Base-by-base conservation (phyloP, 108 stramenopile species). In the Nitzschia inconspicua region DNA sequence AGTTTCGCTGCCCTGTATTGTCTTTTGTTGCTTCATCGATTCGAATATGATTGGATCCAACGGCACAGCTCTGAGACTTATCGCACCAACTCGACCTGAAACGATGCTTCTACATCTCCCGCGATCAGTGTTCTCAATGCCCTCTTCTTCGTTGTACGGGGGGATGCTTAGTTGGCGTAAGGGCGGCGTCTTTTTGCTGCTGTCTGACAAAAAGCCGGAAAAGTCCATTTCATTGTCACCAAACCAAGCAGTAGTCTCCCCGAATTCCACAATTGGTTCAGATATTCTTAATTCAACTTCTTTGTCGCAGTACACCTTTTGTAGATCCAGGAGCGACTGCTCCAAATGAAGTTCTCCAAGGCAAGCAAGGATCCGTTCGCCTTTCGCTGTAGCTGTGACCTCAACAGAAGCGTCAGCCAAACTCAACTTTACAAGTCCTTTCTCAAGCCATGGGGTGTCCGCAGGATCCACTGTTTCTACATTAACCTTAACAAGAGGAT, bases 401-500 rank as follows among this genome's bases (percentile, higher is more conserved):
- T 93, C 88, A 1, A 93, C 84, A 9, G 91, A 79, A 14, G 86
- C 82, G 75, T 93, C 91, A 10, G 91, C 91, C 41, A 86, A 72
- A 42, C 79, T 78, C 8, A 93, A 50, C 42, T 93, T 83, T 41
- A 85, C 53, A 14, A 93, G 65, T 24, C 82, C 91, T 50, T 66
- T 77, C 49, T 93, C 91, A 16, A 93, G 68, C 4, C 64, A 60
- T 6, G 76, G 65, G 9, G 82, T 83, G 60, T 93, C 91, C 9
- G 80, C 70, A 20, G 86, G 81, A 36, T 68, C 57, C 16, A 82
- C 71, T 4, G 92, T 62, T 54, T 93, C 92, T 4, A 93, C 86
- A 76, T 88, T 89, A 8, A 93, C 92, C 74, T 93, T 93, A 34
- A 93, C 92, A 44, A 93, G 66, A 7, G 92, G 92, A 25, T 86